A percentile compares a stretch with the other conserved stretches of the same genome.
Conservation (phyloP, 768 basidiomycete genomes). For the Coprinopsis marcescibilis region DNA sequence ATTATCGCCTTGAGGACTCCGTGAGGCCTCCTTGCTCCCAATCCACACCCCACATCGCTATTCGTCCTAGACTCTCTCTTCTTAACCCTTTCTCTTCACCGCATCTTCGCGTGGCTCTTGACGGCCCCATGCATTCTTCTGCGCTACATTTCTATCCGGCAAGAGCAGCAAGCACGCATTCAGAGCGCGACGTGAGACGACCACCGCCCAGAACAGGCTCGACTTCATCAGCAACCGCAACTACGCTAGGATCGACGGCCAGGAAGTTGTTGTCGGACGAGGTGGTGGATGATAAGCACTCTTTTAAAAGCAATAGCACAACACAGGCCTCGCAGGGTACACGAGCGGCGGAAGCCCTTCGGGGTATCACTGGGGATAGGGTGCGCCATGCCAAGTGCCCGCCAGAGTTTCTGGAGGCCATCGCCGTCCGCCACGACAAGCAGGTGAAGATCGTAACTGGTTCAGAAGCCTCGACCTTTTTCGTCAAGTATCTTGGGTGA, state of each 20-base stretch:
- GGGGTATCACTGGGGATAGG: conserved; percentile 28
- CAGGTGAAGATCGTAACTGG: conserved; percentile 35
- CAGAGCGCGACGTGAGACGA: conserved; percentile 7
- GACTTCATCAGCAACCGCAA: not conserved
- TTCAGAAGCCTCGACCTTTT: conserved; percentile 34
- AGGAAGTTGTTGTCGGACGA: not conserved
- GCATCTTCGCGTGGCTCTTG: not conserved
- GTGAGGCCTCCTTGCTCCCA: conserved; percentile 8
- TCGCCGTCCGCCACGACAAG: conserved; percentile 28
- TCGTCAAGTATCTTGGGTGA: conserved; percentile 36
- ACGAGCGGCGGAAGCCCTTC: conserved; percentile 21
- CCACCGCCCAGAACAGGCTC: not conserved
- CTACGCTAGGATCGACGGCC: not conserved
- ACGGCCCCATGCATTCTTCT: conserved; percentile 5
- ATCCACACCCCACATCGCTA: not conserved
- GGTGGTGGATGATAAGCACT: conserved; percentile 2
- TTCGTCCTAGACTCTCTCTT: not conserved
- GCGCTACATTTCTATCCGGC: not conserved
- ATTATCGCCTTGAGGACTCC: conserved; percentile 12
- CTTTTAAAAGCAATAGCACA: conserved; percentile 7
- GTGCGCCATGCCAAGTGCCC: conserved; percentile 38
- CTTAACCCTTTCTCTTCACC: not conserved
- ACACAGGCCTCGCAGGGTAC: not conserved
- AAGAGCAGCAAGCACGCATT: conserved; percentile 1
- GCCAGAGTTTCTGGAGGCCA: conserved; percentile 40